These are phyloP conservation scores for Verbena officinalis DNA, from an alignment of 257 asterid genomes.

Conservation along the genomic window DNA sequence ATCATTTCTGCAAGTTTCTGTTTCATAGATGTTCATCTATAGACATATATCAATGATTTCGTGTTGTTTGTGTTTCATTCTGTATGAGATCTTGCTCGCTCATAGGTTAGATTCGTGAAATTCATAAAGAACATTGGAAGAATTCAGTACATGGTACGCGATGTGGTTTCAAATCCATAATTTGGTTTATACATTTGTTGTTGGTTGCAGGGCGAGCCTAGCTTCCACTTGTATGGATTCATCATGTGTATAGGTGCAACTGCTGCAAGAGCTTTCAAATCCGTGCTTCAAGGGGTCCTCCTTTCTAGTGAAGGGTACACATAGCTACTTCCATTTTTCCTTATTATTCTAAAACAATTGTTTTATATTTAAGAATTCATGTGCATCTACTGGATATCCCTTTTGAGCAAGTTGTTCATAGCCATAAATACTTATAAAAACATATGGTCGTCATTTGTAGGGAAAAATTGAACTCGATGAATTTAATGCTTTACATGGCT, in stretches of 20 bases:
- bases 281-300: slow-evolving; percentile 94
- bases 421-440: no score
- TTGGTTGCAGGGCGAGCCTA: slow-evolving; percentile 85
- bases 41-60: neutral
- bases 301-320: slow-evolving; percentile 90
- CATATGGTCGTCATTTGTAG: slow-evolving; percentile 43
- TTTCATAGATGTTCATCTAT: neutral
- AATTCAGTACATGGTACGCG: no score
- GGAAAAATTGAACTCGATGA: slow-evolving; percentile 97
- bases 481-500: slow-evolving; percentile 93
- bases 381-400: no score
- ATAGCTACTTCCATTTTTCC: neutral
- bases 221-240: slow-evolving; percentile 89
- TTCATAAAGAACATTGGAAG: neutral
- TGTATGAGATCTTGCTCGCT: neutral
- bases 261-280: slow-evolving; percentile 98
- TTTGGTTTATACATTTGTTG: neutral
- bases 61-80: slow-evolving; percentile 6
- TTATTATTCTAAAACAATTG: neutral
- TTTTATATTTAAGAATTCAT: no score
- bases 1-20: neutral
- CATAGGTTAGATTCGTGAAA: neutral
- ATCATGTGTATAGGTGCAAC: slow-evolving; percentile 92
- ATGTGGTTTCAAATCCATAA: no score
- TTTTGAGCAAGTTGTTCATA: neutral